Evolutionary conservation across 164 flowering plant species (phyloP).

Genomic region (Macadamia tetraphylla): DNA sequence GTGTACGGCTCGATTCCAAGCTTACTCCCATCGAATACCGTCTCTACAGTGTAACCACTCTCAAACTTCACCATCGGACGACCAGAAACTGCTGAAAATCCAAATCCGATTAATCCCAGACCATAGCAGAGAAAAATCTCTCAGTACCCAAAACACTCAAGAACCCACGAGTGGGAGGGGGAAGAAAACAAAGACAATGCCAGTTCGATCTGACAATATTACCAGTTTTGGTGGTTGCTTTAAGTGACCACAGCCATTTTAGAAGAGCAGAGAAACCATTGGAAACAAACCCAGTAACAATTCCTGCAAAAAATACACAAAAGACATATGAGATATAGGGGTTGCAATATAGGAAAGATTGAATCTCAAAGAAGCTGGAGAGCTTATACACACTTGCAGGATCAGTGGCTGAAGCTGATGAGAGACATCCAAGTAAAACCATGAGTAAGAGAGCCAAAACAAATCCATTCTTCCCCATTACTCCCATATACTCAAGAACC

Average conservation of each 20-base stretch:
- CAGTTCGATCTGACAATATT: conserved; percentile 10
- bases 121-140: conserved; percentile 5
- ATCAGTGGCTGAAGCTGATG: conserved; percentile 45
- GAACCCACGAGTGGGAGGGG: not conserved
- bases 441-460: conserved; percentile 34
- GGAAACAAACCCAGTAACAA: conserved; percentile 69
- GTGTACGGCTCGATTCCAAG: conserved; percentile 89
- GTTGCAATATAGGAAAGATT: not conserved
- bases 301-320: conserved; percentile 41
- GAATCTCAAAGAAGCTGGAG: not conserved
- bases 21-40: conserved; percentile 96
- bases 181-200: conserved; percentile 11
- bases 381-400: conserved; percentile 60
- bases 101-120: conserved; percentile 12
- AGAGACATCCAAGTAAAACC: conserved; percentile 37
- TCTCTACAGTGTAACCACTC: conserved; percentile 89
- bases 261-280: conserved; percentile 52
- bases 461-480: conserved; percentile 38
- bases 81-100: conserved; percentile 51
- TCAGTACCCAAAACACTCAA: not conserved
- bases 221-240: conserved; percentile 74
- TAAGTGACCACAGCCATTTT: conserved; percentile 80
- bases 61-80: conserved; percentile 91
- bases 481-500: not conserved
- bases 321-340: not conserved